A percentile compares a stretch with the other conserved stretches of the same genome.
Conservation (phyloP, 1,284 basidiomycete genomes). For the Apiotrichum sp. region DNA sequence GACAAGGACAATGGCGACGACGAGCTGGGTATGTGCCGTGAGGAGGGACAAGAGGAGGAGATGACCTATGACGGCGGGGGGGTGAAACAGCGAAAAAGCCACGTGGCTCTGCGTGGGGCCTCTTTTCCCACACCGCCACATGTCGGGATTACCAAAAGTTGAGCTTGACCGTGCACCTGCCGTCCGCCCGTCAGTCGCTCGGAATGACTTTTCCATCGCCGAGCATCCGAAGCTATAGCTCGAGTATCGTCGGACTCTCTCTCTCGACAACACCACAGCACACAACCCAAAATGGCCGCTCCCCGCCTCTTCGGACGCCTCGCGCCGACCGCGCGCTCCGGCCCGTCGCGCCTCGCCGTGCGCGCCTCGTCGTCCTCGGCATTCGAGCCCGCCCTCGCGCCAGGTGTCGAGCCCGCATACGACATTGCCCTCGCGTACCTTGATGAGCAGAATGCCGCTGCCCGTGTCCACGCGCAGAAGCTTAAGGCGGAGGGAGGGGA, state of each 20-base stretch:
- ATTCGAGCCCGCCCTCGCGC: slow-evolving; percentile 38
- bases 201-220: too few relatives aligned
- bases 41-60: neutral
- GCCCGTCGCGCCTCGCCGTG: slow-evolving; percentile 15
- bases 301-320: slow-evolving; percentile 16
- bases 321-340: slow-evolving; percentile 6
- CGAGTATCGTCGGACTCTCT: too few relatives aligned
- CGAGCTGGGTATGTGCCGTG: neutral
- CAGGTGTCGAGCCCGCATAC: slow-evolving; percentile 39
- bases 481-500: neutral
- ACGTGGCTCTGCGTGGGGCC: neutral
- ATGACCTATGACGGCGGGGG: neutral
- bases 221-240: too few relatives aligned
- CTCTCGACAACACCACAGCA: too few relatives aligned
- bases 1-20: too few relatives aligned
- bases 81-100: neutral
- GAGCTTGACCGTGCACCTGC: too few relatives aligned
- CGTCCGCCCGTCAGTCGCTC: too few relatives aligned
- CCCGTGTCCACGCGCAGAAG: neutral
- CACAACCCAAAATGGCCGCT: slow-evolving; percentile 10
- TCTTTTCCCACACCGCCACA: neutral
- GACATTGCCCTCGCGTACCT: slow-evolving; percentile 41
- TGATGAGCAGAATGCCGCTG: slow-evolving; percentile 6
- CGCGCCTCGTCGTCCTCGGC: slow-evolving; percentile 18
- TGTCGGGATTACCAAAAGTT: neutral